A percentile compares a stretch with the other conserved stretches of the same genome.
phyloP scores from a whole-genome alignment of 2,329 filamentous ascomycete species.

The Aphanoascus verrucosus region DNA sequence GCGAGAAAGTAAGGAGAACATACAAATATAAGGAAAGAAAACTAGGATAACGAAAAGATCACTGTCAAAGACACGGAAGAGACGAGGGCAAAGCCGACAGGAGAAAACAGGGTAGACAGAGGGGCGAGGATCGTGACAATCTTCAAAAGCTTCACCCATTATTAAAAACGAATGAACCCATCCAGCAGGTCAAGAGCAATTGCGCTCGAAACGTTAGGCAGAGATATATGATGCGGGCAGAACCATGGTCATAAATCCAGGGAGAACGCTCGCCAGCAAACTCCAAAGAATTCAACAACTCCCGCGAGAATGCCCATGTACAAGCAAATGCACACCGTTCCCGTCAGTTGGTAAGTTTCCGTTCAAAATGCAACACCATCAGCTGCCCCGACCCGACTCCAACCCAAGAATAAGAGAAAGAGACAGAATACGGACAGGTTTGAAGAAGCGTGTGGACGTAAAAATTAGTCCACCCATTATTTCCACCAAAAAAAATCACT shows the following conservation, averaged over 20 bases:
- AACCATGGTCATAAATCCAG: not conserved
- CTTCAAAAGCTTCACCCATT: not conserved
- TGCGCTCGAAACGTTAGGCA: not conserved
- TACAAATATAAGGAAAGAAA: not conserved
- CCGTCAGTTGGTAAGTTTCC: not conserved
- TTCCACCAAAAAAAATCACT: not conserved
- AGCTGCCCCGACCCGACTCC: not conserved
- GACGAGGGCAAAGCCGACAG: conserved; percentile 5
- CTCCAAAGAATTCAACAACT: conserved; percentile 3
- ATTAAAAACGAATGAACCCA: conserved; percentile 1
- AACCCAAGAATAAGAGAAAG: not conserved
- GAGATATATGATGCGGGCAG: not conserved
- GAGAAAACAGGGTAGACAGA: not conserved
- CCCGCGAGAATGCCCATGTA: not conserved
- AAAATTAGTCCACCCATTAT: not conserved
- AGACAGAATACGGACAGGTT: not conserved
- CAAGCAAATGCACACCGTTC: not conserved
- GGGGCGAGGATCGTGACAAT: not conserved
- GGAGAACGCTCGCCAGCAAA: not conserved
- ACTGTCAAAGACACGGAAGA: conserved; percentile 12
- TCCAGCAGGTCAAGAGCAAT: not conserved
- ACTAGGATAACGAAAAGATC: conserved; percentile 13
- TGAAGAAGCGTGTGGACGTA: not conserved
- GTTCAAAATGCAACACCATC: not conserved
- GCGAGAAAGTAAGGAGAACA: not conserved